These are phyloP conservation scores for Azolla pinnata DNA, from an alignment of 75 land plant species.

Conservation along the genomic window DNA sequence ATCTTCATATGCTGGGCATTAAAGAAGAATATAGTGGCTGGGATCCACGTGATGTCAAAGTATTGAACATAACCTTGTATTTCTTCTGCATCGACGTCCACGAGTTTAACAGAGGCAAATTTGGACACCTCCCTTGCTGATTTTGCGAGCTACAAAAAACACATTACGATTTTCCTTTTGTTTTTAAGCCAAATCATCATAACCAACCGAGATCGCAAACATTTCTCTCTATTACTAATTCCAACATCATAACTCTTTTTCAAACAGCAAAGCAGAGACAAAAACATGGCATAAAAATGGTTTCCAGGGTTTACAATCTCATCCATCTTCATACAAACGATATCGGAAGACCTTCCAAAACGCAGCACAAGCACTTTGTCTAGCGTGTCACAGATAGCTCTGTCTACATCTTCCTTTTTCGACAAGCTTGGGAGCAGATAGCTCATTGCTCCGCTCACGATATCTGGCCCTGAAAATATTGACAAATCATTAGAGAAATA, in stretches of 20 bases:
- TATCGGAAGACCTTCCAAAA: slow-evolving; percentile 62
- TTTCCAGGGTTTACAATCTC: slow-evolving; percentile 75
- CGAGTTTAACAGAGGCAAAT: slow-evolving; percentile 67
- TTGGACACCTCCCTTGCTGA: slow-evolving; percentile 62
- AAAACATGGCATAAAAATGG: too few relatives aligned
- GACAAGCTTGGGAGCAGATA: slow-evolving; percentile 38
- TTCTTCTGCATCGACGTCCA: slow-evolving; percentile 71
- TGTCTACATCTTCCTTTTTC: slow-evolving; percentile 61
- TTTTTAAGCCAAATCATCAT: too few relatives aligned
- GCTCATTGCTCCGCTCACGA: slow-evolving; percentile 33
- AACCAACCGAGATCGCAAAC: too few relatives aligned
- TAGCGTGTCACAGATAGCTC: slow-evolving; percentile 59
- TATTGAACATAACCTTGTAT: slow-evolving; percentile 74
- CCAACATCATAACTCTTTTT: too few relatives aligned
- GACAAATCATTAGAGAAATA: too few relatives aligned
- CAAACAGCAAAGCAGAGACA: too few relatives aligned
- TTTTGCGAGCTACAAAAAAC: slow-evolving; percentile 53
- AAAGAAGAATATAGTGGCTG: slow-evolving; percentile 92
- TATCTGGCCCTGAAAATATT: too few relatives aligned
- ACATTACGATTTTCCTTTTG: too few relatives aligned
- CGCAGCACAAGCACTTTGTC: slow-evolving; percentile 89
- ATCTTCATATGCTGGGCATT: slow-evolving; percentile 99
- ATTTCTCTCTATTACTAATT: too few relatives aligned
- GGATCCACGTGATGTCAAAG: slow-evolving; percentile 79
- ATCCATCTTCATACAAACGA: slow-evolving; percentile 77